phyloP scores from a whole-genome alignment of 495 filamentous ascomycete species.

The Neurospora sp. region DNA sequence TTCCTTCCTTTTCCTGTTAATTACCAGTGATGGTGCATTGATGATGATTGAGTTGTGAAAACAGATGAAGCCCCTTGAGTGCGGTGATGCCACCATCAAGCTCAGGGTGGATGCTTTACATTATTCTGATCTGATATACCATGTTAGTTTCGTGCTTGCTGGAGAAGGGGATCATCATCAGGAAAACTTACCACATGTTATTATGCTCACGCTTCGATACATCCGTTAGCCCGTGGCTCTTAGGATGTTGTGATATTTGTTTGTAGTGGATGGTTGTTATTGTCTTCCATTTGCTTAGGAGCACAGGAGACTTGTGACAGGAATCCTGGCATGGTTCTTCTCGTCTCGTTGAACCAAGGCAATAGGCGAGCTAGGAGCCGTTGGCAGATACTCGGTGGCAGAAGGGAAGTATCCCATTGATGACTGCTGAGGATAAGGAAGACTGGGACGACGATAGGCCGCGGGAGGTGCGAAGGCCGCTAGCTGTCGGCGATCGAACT shows the following conservation, averaged over 20 bases:
- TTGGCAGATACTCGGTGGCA: conserved; percentile 18
- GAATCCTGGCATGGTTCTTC: not conserved
- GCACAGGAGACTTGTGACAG: not conserved
- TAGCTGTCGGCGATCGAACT: not conserved
- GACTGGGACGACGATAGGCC: not conserved
- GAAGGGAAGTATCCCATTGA: conserved; percentile 4
- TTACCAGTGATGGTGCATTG: not conserved
- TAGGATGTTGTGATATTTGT: not conserved
- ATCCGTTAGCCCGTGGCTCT: not conserved
- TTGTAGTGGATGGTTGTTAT: not conserved
- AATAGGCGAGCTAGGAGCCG: conserved; percentile 23
- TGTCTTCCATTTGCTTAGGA: not conserved
- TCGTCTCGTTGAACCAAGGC: not conserved
- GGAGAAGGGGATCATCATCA: not conserved
- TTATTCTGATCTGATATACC: not conserved
- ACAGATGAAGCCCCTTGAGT: not conserved
- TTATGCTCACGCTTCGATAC: not conserved
- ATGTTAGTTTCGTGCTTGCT: not conserved
- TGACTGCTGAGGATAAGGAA: not conserved
- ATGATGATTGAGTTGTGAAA: not conserved
- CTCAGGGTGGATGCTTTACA: not conserved
- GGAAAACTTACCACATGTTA: not conserved
- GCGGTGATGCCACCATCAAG: not conserved
- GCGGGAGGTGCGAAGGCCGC: not conserved
- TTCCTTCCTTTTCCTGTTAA: not conserved